These are phyloP conservation scores for Thelephora ganbajun DNA, from an alignment of 768 basidiomycete genomes.

Conservation along the genomic window DNA sequence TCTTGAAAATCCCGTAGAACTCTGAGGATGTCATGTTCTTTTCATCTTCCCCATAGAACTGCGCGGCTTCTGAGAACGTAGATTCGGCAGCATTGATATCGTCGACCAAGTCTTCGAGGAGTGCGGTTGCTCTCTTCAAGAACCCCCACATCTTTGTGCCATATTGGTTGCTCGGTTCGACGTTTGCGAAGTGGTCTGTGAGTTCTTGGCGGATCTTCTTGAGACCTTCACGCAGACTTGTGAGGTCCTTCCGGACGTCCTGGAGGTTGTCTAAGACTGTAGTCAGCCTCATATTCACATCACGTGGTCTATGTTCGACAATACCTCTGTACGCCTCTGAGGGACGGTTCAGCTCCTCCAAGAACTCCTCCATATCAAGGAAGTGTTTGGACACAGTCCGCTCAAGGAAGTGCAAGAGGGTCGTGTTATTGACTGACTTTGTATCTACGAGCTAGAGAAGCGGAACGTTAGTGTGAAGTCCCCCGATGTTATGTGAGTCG, in stretches of 20 bases:
- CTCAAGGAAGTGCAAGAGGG: slow-evolving; percentile 88
- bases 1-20: slow-evolving; percentile 96
- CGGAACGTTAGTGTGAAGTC: neutral
- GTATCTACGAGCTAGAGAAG: slow-evolving; percentile 78
- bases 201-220: slow-evolving; percentile 70
- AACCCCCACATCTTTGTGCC: slow-evolving; percentile 90
- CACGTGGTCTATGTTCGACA: neutral
- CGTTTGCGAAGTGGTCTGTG: slow-evolving; percentile 62
- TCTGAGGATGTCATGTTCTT: slow-evolving; percentile 76
- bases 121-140: slow-evolving; percentile 55
- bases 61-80: slow-evolving; percentile 72
- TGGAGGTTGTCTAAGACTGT: slow-evolving; percentile 58
- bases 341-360: slow-evolving; percentile 80
- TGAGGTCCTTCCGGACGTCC: slow-evolving; percentile 67
- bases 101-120: slow-evolving; percentile 75
- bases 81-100: slow-evolving; percentile 78
- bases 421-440: slow-evolving; percentile 90
- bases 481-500: neutral
- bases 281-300: slow-evolving; percentile 6
- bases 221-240: slow-evolving; percentile 64
- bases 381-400: slow-evolving; percentile 80
- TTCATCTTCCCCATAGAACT: slow-evolving; percentile 89
- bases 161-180: slow-evolving; percentile 62
- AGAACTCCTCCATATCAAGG: slow-evolving; percentile 72
- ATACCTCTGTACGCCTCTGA: slow-evolving; percentile 87